Percentiles rank a stretch among this genome's conserved stretches.
These are phyloP conservation scores for Pachysandra terminalis DNA, from an alignment of 164 flowering plant genomes.

Conservation along the genomic window DNA sequence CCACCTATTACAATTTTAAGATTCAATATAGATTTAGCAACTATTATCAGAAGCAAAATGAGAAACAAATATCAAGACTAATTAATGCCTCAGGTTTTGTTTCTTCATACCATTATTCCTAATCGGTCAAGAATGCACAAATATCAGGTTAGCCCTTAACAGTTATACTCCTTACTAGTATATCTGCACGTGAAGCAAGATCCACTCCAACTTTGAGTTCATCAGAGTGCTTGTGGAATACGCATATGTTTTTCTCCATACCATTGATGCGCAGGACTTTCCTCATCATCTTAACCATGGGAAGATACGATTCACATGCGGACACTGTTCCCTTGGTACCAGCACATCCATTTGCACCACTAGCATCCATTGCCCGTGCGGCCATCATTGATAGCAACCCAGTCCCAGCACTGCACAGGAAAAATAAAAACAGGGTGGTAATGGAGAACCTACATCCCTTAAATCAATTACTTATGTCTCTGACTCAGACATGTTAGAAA, in stretches of 20 bases:
- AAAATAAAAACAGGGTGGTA: background rate
- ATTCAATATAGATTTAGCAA: too few relatives aligned
- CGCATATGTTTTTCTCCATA: conserved; percentile 49
- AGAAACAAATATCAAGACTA: too few relatives aligned
- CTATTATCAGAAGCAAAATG: too few relatives aligned
- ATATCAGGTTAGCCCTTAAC: too few relatives aligned
- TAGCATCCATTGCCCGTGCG: conserved; percentile 62
- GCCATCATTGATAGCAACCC: conserved; percentile 97
- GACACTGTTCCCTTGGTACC: conserved; percentile 51
- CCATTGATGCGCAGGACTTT: conserved; percentile 68
- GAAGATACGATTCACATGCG: conserved; percentile 94
- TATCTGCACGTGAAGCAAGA: conserved; percentile 69
- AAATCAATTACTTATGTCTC: background rate
- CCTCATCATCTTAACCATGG: conserved; percentile 86
- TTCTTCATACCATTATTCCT: too few relatives aligned
- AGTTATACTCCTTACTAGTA: conserved; percentile 53
- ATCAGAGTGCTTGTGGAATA: conserved; percentile 82
- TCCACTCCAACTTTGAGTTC: conserved; percentile 75
- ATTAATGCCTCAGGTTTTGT: too few relatives aligned
- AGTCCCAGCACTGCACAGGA: conserved; percentile 79
- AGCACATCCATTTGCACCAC: conserved; percentile 16
- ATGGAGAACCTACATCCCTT: background rate
- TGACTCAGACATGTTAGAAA: too few relatives aligned
- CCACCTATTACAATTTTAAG: too few relatives aligned
- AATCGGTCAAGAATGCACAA: too few relatives aligned